These are phyloP conservation scores for Chalciporus pseudorubinellus DNA, from an alignment of 768 basidiomycete genomes.

Conservation along the genomic window DNA sequence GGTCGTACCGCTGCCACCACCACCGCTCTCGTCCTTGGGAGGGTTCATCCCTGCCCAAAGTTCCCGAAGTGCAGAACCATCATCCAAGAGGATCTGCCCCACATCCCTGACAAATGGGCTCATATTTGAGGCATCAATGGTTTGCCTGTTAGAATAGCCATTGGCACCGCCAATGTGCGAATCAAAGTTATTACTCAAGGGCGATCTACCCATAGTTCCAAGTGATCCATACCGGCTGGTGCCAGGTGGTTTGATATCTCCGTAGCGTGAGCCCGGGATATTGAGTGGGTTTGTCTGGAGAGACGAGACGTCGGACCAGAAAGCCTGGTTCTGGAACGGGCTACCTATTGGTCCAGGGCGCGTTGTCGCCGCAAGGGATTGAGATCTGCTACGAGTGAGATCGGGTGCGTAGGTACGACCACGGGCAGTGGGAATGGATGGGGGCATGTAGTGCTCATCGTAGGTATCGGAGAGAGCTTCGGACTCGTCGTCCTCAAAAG, in stretches of 20 bases:
- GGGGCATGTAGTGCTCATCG: slow-evolving; percentile 51
- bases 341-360: slow-evolving; percentile 55
- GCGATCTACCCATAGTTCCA: slow-evolving; percentile 54
- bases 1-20: slow-evolving; percentile 73
- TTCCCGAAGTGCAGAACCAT: slow-evolving; percentile 68
- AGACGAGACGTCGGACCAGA: slow-evolving; percentile 59
- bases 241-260: slow-evolving; percentile 61
- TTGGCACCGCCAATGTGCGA: slow-evolving; percentile 47
- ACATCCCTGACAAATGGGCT: slow-evolving; percentile 85
- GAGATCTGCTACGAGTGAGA: slow-evolving; percentile 70
- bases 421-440: slow-evolving; percentile 41
- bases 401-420: slow-evolving; percentile 64
- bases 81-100: slow-evolving; percentile 71
- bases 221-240: slow-evolving; percentile 63
- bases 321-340: slow-evolving; percentile 36
- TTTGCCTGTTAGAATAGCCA: slow-evolving; percentile 43
- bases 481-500: slow-evolving; percentile 79
- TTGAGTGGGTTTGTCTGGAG: slow-evolving; percentile 54
- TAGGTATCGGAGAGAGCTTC: slow-evolving; percentile 61
- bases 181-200: slow-evolving; percentile 50
- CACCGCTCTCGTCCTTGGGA: slow-evolving; percentile 60
- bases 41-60: slow-evolving; percentile 73
- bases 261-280: slow-evolving; percentile 52
- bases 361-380: slow-evolving; percentile 62
- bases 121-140: slow-evolving; percentile 69